phyloP scores from a whole-genome alignment of 371 early-diverging fungal genomes.

The Fennellomyces sp. region DNA sequence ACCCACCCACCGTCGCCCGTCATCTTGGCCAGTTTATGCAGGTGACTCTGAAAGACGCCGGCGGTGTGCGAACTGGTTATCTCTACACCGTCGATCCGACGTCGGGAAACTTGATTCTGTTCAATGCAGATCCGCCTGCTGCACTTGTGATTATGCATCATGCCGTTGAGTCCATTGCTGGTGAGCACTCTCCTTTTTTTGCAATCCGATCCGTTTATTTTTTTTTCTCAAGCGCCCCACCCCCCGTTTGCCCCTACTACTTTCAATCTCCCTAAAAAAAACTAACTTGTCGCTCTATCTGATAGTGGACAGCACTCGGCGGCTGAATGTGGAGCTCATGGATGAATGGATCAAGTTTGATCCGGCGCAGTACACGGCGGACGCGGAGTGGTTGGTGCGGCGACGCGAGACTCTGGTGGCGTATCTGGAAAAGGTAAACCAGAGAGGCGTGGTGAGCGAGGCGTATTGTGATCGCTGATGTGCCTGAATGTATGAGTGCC shows the following conservation, averaged over 20 bases:
- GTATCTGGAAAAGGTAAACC: slow-evolving; percentile 22
- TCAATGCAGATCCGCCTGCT: slow-evolving; percentile 5
- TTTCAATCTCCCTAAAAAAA: too few species aligned
- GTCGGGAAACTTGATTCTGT: slow-evolving; percentile 23
- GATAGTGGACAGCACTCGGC: slow-evolving; percentile 3
- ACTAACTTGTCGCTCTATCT: too few species aligned
- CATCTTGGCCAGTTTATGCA: background rate
- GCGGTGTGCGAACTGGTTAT: slow-evolving; percentile 21
- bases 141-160: slow-evolving; percentile 28
- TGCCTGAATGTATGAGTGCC: slow-evolving; percentile 33
- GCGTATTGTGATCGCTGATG: background rate
- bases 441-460: background rate
- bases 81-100: slow-evolving; percentile 40
- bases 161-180: slow-evolving; percentile 8
- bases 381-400: slow-evolving; percentile 8
- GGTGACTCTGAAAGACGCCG: background rate
- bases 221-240: background rate
- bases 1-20: background rate
- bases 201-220: background rate
- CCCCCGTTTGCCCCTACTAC: too few species aligned
- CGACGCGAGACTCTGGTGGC: slow-evolving; percentile 14
- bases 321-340: slow-evolving; percentile 1
- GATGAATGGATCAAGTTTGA: slow-evolving; percentile 1
- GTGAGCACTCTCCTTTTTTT: slow-evolving; percentile 3
- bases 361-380: background rate